phyloP scores from a whole-genome alignment of 2,329 filamentous ascomycete species.

The Rhynchosporium graminicola region DNA sequence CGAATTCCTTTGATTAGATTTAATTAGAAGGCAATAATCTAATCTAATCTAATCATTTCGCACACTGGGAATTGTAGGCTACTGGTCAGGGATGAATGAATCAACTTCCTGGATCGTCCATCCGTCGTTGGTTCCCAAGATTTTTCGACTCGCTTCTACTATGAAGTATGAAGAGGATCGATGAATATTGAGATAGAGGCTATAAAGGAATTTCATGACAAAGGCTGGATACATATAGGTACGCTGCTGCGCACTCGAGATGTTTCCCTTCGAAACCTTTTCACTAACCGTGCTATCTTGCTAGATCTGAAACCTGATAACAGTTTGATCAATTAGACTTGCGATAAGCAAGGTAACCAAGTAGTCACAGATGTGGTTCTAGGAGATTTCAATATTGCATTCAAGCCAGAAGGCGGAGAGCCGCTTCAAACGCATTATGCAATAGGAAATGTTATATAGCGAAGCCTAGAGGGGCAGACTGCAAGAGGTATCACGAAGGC shows the following conservation, averaged over 20 bases:
- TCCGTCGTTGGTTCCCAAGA: no score
- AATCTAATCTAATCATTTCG: no score
- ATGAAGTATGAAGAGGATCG: no score
- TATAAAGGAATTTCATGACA: background rate
- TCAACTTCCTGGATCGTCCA: no score
- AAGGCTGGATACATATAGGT: background rate
- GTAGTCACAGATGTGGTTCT: slow-evolving; percentile 1
- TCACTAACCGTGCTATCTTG: slow-evolving; percentile 6
- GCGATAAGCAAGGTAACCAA: slow-evolving; percentile 2
- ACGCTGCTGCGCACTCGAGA: background rate
- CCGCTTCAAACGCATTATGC: slow-evolving; percentile 7
- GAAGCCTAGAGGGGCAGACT: slow-evolving; percentile 9
- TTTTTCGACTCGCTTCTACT: no score
- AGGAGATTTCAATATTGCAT: slow-evolving; percentile 15
- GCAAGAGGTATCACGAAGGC: slow-evolving; percentile 10
- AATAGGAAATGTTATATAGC: slow-evolving; percentile 19
- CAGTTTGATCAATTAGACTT: slow-evolving; percentile 29
- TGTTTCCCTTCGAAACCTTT: background rate
- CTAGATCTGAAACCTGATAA: slow-evolving; percentile 19
- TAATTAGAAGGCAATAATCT: no score
- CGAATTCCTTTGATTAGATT: no score
- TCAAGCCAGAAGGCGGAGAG: slow-evolving; percentile 12
- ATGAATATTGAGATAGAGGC: background rate
- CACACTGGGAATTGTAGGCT: no score
- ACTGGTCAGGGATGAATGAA: no score